Percentiles rank a stretch among this genome's conserved stretches.
Conservation (phyloP, 2,329 filamentous ascomycete species). For the Colletotrichum shisoi region DNA sequence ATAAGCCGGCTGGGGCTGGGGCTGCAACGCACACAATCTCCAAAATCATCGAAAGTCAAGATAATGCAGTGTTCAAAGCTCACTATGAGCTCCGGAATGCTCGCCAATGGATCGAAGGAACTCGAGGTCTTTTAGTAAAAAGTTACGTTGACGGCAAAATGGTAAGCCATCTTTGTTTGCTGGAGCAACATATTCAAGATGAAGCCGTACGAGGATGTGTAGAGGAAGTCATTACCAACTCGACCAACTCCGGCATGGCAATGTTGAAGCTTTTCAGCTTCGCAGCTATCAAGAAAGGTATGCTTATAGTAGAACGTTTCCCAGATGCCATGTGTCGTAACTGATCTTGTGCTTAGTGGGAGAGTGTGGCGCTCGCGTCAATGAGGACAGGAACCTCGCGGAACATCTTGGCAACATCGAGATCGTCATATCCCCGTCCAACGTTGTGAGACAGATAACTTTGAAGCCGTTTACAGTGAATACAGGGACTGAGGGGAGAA, state of each 20-base stretch:
- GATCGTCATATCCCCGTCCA: background rate
- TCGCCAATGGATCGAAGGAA: background rate
- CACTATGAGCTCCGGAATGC: background rate
- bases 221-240: accelerated
- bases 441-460: accelerated
- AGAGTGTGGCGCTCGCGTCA: background rate
- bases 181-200: accelerated
- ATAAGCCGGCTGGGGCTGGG: background rate
- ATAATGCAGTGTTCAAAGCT: background rate
- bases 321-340: accelerated
- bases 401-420: slow-evolving; percentile 15
- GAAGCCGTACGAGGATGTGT: accelerated
- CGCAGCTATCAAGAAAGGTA: background rate
- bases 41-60: slow-evolving; percentile 24
- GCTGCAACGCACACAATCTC: slow-evolving; percentile 2
- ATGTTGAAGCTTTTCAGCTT: slow-evolving; percentile 2
- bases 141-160: slow-evolving; percentile 8
- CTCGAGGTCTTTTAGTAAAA: accelerated
- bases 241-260: accelerated
- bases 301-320: background rate
- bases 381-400: background rate
- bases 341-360: background rate
- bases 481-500: background rate
- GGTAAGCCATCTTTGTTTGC: accelerated
- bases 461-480: accelerated